Percentiles rank a stretch among this genome's conserved stretches.
Conservation (phyloP, 225 moss, liverwort and hornwort genomes). For the Antitrichia curtipendula region DNA sequence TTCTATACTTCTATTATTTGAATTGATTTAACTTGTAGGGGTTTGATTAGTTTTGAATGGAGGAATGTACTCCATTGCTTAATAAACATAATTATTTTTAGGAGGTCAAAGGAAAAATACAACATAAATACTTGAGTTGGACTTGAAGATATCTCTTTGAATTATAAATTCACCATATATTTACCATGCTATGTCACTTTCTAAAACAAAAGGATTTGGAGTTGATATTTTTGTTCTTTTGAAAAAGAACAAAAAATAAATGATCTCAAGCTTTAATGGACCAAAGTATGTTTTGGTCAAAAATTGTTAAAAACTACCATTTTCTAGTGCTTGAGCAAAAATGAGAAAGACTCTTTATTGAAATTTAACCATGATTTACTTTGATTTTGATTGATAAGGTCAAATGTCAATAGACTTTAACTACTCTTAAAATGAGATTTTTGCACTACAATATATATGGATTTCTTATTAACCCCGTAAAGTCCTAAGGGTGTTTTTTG, state of each 20-base stretch:
- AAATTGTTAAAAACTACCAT: background rate
- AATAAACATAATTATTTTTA: background rate
- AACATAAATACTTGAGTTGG: too few relatives aligned
- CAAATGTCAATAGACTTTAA: fast-evolving
- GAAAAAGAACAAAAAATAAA: background rate
- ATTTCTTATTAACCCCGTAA: too few relatives aligned
- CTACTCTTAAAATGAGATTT: background rate
- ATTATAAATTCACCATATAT: too few relatives aligned
- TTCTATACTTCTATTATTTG: background rate
- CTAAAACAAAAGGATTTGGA: too few relatives aligned
- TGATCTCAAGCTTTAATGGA: background rate
- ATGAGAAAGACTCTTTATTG: background rate
- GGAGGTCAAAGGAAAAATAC: too few relatives aligned
- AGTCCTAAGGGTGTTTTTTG: too few relatives aligned
- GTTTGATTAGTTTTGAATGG: background rate
- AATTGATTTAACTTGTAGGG: background rate
- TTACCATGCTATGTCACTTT: too few relatives aligned
- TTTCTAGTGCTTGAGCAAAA: background rate
- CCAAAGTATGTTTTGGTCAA: background rate
- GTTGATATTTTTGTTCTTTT: background rate
- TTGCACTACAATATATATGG: fast-evolving
- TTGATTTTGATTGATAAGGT: background rate
- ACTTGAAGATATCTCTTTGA: too few relatives aligned
- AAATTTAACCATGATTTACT: background rate
- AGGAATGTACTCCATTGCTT: background rate